These are phyloP conservation scores for Wickerhamomyces tratensis DNA, from an alignment of 805 yeast species.

Conservation along the genomic window DNA sequence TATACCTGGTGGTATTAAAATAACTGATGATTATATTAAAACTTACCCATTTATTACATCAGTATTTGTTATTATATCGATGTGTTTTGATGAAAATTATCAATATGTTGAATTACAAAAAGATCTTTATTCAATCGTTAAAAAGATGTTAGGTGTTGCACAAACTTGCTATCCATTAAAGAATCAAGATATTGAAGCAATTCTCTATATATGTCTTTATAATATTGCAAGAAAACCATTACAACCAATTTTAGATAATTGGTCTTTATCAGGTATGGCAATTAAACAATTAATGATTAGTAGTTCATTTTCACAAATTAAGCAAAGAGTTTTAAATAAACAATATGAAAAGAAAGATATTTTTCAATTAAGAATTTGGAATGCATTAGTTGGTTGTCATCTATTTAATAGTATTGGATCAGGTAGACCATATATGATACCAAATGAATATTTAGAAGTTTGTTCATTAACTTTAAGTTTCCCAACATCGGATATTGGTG, in stretches of 20 bases:
- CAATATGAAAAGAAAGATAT: conserved; percentile 29
- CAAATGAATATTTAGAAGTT: conserved; percentile 29
- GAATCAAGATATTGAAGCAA: conserved; percentile 53
- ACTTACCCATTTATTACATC: conserved; percentile 46
- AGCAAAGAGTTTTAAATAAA: conserved; percentile 23
- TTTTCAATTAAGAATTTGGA: conserved; percentile 45
- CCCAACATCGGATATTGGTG: conserved; percentile 43
- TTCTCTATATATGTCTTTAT: conserved; percentile 43
- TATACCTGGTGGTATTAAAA: conserved; percentile 49
- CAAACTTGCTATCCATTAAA: conserved; percentile 41
- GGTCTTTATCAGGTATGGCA: conserved; percentile 44
- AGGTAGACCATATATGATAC: conserved; percentile 35
- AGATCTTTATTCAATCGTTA: conserved; percentile 36
- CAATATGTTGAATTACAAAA: conserved; percentile 39
- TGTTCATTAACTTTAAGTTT: conserved; percentile 34
- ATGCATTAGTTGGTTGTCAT: conserved; percentile 41
- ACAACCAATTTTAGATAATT: conserved; percentile 41
- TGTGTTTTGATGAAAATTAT: conserved; percentile 46
- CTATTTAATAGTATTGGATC: conserved; percentile 40
- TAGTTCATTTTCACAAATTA: conserved; percentile 33
- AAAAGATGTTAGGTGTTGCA: conserved; percentile 38
- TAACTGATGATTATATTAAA: conserved; percentile 34
- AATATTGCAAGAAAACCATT: conserved; percentile 44
- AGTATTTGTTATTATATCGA: conserved; percentile 42
- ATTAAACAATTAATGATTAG: conserved; percentile 38